Conservation (phyloP, 2,329 filamentous ascomycete genomes). For the Aspergillus sergii region DNA sequence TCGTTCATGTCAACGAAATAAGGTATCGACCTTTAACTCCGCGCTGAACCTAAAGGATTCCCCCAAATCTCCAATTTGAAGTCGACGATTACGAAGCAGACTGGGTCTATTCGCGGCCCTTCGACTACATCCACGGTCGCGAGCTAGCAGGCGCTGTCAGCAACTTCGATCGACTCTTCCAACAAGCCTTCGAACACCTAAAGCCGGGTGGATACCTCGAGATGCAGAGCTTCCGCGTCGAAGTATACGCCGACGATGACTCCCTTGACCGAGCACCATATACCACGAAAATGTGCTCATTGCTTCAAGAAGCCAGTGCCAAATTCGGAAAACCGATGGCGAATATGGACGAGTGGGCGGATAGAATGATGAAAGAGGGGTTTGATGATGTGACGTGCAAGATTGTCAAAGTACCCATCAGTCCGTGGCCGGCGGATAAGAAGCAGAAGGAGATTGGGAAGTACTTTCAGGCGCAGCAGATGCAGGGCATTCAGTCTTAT, state of each 20-base stretch:
- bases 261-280: background rate
- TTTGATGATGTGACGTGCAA: background rate
- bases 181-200: slow-evolving; percentile 27
- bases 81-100: slow-evolving; percentile 35
- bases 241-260: slow-evolving; percentile 70
- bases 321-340: background rate
- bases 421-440: background rate
- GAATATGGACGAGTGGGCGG: slow-evolving; percentile 2
- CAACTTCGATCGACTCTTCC: slow-evolving; percentile 31
- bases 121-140: slow-evolving; percentile 37
- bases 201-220: slow-evolving; percentile 34
- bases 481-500: background rate
- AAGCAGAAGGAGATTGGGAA: background rate
- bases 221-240: slow-evolving; percentile 50
- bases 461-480: background rate
- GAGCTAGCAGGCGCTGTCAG: slow-evolving; percentile 34
- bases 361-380: background rate
- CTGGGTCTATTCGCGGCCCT: slow-evolving; percentile 32
- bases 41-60: slow-evolving; percentile 25
- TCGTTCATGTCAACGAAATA: background rate
- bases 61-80: slow-evolving; percentile 38
- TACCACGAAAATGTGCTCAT: background rate
- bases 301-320: background rate
- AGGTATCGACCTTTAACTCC: background rate
- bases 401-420: background rate